These are phyloP conservation scores for Tetrapisispora nanseiensis DNA, from an alignment of 805 yeast genomes.

Conservation along the genomic window DNA sequence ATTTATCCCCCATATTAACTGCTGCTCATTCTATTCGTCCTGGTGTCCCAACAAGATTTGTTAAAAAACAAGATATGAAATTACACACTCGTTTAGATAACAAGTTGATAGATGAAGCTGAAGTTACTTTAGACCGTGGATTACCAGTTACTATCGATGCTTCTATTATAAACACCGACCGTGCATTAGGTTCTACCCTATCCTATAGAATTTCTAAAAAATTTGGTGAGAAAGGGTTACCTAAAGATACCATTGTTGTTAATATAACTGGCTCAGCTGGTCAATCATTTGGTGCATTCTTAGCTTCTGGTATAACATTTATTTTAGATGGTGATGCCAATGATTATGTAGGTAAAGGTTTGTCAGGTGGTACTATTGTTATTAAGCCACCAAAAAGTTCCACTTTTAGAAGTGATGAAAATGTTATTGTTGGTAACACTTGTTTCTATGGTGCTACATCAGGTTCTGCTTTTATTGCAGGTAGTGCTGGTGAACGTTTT, in stretches of 20 bases:
- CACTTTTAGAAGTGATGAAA: constrained; percentile 86
- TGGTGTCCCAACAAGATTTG: constrained; percentile 89
- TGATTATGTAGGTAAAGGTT: constrained; percentile 95
- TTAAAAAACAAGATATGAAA: constrained; percentile 88
- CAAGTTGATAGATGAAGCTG: constrained; percentile 93
- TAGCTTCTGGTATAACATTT: constrained; percentile 91
- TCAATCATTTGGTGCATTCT: constrained; percentile 96
- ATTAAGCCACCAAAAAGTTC: constrained; percentile 86
- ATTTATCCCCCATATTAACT: constrained; percentile 84
- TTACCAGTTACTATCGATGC: constrained; percentile 91
- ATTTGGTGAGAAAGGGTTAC: constrained; percentile 88
- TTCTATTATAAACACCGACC: constrained; percentile 88
- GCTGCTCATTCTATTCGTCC: constrained; percentile 96
- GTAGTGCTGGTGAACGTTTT: constrained; percentile 97
- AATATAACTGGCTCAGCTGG: constrained; percentile 91
- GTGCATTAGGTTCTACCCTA: constrained; percentile 90
- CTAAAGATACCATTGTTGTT: constrained; percentile 93
- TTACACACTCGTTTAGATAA: constrained; percentile 89
- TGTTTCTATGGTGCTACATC: constrained; percentile 97
- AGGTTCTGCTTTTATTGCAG: constrained; percentile 88
- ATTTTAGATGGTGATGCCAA: constrained; percentile 96
- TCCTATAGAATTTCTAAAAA: constrained; percentile 89
- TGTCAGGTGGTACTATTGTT: constrained; percentile 88
- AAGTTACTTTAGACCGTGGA: constrained; percentile 91
- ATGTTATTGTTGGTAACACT: constrained; percentile 92